Percentiles rank a stretch among this genome's conserved stretches.
These are phyloP conservation scores for Nigrospora oryzae DNA, from an alignment of 2,329 filamentous ascomycete species.

Conservation along the genomic window DNA sequence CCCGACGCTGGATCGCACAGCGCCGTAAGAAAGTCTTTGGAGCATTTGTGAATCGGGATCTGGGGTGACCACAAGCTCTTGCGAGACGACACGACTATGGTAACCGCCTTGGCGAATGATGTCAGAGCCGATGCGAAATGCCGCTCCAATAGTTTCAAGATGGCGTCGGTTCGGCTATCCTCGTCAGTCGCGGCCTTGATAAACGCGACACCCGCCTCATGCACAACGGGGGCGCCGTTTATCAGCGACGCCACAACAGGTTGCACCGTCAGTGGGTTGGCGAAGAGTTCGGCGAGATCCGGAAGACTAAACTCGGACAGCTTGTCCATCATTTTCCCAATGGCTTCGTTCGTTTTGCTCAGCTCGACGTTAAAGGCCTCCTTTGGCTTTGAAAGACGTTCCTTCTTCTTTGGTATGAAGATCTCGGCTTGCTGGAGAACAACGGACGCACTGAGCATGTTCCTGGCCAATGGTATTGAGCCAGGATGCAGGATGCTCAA, in stretches of 20 bases:
- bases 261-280: constrained; percentile 58
- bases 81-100: constrained; percentile 12
- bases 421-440: constrained; percentile 69
- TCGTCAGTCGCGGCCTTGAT: constrained; percentile 76
- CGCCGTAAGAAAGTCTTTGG: constrained; percentile 45
- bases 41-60: constrained; percentile 47
- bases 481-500: constrained; percentile 58
- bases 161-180: constrained; percentile 38
- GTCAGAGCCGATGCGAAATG: constrained; percentile 34
- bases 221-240: constrained; percentile 70
- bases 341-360: constrained; percentile 40
- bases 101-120: constrained; percentile 32
- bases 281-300: constrained; percentile 63
- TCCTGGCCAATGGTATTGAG: constrained; percentile 64
- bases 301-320: constrained; percentile 66
- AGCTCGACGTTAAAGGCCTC: constrained; percentile 73
- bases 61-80: constrained; percentile 47
- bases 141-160: constrained; percentile 35
- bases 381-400: constrained; percentile 34
- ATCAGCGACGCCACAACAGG: constrained; percentile 73
- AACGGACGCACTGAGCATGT: constrained; percentile 62
- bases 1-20: constrained; percentile 49
- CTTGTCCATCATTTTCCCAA: constrained; percentile 69
- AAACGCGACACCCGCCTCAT: constrained; percentile 71
- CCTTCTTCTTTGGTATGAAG: constrained; percentile 49